Percentiles rank a stretch among this genome's conserved stretches.
Conservation (phyloP, 192 early-diverging fungal species). For the Diversispora eburnea region DNA sequence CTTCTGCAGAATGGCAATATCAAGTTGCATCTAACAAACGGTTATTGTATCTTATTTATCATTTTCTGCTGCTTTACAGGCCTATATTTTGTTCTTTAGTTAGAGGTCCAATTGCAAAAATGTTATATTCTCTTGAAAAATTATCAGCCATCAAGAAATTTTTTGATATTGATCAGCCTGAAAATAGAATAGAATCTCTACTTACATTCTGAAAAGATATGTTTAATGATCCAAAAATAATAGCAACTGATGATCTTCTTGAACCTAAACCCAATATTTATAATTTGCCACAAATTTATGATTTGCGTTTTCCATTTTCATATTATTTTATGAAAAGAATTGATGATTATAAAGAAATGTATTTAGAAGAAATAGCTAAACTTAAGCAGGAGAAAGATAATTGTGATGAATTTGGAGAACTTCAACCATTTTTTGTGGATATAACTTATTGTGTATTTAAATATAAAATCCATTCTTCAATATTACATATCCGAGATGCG, state of each 20-base stretch:
- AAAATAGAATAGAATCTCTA: background rate
- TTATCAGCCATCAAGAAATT: background rate
- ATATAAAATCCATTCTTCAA: background rate
- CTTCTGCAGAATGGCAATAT: constrained; percentile 17
- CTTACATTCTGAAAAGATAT: constrained; percentile 18
- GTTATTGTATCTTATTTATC: background rate
- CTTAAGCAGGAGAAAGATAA: background rate
- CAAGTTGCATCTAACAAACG: constrained; percentile 14
- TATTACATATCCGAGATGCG: background rate
- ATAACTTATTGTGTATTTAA: background rate
- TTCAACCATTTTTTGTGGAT: background rate
- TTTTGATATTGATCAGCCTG: background rate
- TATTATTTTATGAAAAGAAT: constrained; percentile 15
- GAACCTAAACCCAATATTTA: constrained; percentile 22
- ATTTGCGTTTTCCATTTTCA: constrained; percentile 23
- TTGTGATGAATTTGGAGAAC: background rate
- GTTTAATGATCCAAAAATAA: constrained; percentile 8
- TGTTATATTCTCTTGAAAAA: constrained; percentile 25
- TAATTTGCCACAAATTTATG: background rate
- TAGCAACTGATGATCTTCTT: background rate
- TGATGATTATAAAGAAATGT: constrained; percentile 9
- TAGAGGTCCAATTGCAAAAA: constrained; percentile 12
- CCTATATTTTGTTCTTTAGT: constrained; percentile 8
- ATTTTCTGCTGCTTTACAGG: constrained; percentile 9
- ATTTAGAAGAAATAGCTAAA: background rate